phyloP scores from a whole-genome alignment of 2,329 filamentous ascomycete species.

The Botrytis deweyae region DNA sequence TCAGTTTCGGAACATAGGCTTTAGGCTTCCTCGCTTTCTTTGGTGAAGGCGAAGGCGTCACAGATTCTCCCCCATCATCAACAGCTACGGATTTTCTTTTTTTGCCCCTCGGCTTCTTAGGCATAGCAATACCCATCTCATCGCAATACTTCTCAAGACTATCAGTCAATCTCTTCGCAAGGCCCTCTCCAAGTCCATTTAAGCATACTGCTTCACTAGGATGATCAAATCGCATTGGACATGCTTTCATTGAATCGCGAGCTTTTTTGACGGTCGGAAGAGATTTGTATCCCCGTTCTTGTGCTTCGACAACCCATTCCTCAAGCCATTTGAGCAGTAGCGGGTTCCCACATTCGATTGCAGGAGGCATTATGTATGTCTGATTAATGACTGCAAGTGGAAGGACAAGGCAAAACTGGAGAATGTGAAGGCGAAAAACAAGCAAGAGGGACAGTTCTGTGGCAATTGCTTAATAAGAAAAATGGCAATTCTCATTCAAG shows the following conservation, averaged over 20 bases:
- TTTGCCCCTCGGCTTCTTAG: constrained; percentile 53
- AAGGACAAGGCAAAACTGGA: background rate
- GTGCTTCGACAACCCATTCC: constrained; percentile 71
- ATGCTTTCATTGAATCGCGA: constrained; percentile 73
- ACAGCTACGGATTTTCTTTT: constrained; percentile 20
- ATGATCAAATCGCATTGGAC: constrained; percentile 62
- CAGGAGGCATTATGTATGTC: constrained; percentile 6
- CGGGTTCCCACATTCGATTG: constrained; percentile 53
- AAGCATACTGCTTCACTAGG: constrained; percentile 71
- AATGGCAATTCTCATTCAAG: background rate
- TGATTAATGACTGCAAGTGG: background rate
- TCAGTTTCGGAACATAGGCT: constrained; percentile 67
- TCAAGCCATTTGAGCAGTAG: constrained; percentile 71
- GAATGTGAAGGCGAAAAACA: background rate
- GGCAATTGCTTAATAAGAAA: background rate
- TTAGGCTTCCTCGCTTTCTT: constrained; percentile 63
- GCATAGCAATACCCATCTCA: constrained; percentile 67
- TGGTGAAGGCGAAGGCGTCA: constrained; percentile 32
- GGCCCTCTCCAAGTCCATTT: constrained; percentile 70
- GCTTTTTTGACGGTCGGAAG: constrained; percentile 49
- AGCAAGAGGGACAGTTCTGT: background rate
- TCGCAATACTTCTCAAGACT: constrained; percentile 60
- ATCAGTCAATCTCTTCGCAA: constrained; percentile 68
- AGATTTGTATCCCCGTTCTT: constrained; percentile 68
- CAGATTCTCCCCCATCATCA: constrained; percentile 13